Evolutionary conservation across 768 basidiomycete genomes (phyloP).

Genomic region (Imleria badia): DNA sequence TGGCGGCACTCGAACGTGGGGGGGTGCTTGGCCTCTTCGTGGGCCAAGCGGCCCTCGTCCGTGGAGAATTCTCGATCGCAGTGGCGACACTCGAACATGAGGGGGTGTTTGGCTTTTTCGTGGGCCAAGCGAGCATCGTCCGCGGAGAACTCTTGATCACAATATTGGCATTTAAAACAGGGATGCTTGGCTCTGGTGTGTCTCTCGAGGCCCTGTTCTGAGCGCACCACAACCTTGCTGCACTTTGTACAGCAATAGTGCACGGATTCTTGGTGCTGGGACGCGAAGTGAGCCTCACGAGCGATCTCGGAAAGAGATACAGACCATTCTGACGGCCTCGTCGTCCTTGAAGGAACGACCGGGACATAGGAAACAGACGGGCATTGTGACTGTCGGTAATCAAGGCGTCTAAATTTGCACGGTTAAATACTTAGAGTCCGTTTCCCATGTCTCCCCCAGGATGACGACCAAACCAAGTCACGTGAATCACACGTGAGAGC

Average conservation of each 20-base stretch:
- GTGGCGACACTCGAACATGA: no score
- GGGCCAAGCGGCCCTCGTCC: no score
- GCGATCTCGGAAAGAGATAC: neutral
- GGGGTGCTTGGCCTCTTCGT: no score
- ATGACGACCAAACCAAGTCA: no score
- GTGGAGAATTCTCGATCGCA: no score
- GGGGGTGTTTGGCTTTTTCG: no score
- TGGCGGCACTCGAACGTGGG: no score
- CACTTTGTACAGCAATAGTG: slow-evolving; percentile 16
- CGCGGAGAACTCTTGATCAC: slow-evolving; percentile 11
- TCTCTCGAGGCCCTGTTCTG: slow-evolving; percentile 10
- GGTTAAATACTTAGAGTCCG: slow-evolving; percentile 4
- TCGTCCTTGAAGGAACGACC: slow-evolving; percentile 16
- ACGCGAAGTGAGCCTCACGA: neutral
- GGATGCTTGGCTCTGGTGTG: slow-evolving; percentile 14
- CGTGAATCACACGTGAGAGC: no score
- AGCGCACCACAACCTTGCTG: slow-evolving; percentile 2
- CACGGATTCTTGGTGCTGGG: slow-evolving; percentile 16
- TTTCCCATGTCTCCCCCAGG: no score
- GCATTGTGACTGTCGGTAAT: slow-evolving; percentile 11
- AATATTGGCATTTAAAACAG: slow-evolving; percentile 16
- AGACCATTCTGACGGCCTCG: slow-evolving; percentile 13
- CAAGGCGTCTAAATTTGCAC: slow-evolving; percentile 8
- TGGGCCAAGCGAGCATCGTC: no score
- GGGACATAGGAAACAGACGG: slow-evolving; percentile 18